Conservation (phyloP, 495 filamentous ascomycete species). For the Penicillium lividum region DNA sequence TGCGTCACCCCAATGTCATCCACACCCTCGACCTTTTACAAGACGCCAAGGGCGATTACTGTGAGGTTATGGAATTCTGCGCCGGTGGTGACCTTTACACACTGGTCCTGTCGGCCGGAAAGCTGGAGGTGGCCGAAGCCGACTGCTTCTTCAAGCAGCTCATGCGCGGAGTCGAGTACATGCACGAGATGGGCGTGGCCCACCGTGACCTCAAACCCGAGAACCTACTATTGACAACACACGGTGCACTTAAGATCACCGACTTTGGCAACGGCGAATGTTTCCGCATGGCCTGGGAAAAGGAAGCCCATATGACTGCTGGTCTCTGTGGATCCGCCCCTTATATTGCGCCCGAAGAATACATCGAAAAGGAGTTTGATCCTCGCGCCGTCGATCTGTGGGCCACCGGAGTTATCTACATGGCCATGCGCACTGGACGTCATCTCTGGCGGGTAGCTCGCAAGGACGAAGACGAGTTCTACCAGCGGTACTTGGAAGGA, state of each 20-base stretch:
- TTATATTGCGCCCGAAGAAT: conserved; percentile 98
- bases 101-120: conserved; percentile 85
- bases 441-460: conserved; percentile 96
- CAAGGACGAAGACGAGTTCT: conserved; percentile 97
- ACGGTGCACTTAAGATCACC: conserved; percentile 95
- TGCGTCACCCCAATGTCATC: conserved; percentile 97
- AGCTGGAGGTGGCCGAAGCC: conserved; percentile 89
- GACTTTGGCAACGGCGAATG: conserved; percentile 99
- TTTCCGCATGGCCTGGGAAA: conserved; percentile 99
- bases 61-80: conserved; percentile 99
- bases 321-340: conserved; percentile 95
- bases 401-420: conserved; percentile 98
- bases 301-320: conserved; percentile 95
- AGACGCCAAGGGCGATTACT: conserved; percentile 97
- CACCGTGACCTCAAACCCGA: conserved; percentile 98
- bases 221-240: conserved; percentile 90
- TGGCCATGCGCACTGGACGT: conserved; percentile 97
- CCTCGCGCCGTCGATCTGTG: conserved; percentile 95
- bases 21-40: conserved; percentile 94
- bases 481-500: conserved; percentile 87
- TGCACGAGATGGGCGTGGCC: conserved; percentile 99
- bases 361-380: conserved; percentile 92
- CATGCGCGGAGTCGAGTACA: conserved; percentile 98
- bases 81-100: conserved; percentile 97
- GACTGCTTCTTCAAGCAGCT: conserved; percentile 99